Conservation (phyloP, 257 asterid genomes). For the Ocimum tenuiflorum region DNA sequence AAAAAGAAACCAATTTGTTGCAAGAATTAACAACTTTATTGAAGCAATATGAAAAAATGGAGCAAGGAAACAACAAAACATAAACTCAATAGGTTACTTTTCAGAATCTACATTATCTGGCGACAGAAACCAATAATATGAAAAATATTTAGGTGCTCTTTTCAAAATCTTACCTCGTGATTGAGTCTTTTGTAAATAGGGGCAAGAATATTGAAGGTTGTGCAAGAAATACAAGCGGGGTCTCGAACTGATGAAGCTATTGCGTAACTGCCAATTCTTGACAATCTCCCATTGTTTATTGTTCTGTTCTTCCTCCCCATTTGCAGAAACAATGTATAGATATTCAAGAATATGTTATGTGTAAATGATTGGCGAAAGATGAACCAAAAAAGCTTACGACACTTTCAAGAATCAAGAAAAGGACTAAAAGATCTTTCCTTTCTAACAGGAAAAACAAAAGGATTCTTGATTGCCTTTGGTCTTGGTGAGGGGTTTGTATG, state of each 20-base stretch:
- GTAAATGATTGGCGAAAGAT: conserved; percentile 4
- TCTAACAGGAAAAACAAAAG: not conserved
- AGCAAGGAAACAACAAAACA: not conserved
- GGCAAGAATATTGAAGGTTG: conserved; percentile 93
- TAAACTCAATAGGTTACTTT: not conserved
- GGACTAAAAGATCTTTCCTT: not conserved
- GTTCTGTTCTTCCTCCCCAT: conserved; percentile 61
- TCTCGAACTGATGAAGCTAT: conserved; percentile 75
- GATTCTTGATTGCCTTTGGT: not conserved
- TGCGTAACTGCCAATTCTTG: conserved; percentile 75
- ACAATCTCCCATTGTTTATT: conserved; percentile 43
- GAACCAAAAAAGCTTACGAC: not conserved
- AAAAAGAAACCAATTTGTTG: not conserved
- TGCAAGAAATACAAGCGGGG: conserved; percentile 79
- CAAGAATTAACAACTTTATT: not conserved
- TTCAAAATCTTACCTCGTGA: conserved; percentile 40
- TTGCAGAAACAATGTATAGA: conserved; percentile 1
- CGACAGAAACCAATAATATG: not conserved
- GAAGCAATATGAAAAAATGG: no score
- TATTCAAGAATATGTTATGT: not conserved
- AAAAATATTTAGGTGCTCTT: not conserved
- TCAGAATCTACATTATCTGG: not conserved
- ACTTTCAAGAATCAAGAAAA: not conserved
- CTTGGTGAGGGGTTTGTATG: conserved; percentile 13
- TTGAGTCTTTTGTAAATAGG: conserved; percentile 89